phyloP scores from a whole-genome alignment of 352 stramenopile species.

The Thalassiosira sp. region DNA sequence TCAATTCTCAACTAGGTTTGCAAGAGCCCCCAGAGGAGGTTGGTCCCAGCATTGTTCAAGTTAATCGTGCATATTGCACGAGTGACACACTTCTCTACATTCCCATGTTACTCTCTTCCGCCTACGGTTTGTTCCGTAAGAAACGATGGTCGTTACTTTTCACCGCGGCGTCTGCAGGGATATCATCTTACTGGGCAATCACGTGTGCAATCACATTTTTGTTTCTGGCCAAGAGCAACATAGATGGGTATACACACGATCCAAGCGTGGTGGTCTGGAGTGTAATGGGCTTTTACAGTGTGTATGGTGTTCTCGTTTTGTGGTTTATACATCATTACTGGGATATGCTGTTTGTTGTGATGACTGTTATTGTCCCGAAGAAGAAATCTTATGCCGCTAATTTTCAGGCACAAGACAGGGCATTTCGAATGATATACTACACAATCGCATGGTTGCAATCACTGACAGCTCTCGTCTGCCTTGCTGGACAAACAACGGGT shows the following conservation, averaged over 20 bases:
- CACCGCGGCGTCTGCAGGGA: neutral
- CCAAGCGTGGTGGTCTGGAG: neutral
- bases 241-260: neutral
- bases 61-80: neutral
- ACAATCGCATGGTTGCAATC: neutral
- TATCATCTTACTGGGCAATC: neutral
- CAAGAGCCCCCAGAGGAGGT: neutral
- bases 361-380: neutral
- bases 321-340: neutral
- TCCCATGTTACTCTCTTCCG: neutral
- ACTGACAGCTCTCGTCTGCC: neutral
- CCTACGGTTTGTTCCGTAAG: neutral
- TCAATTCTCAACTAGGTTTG: too few species aligned
- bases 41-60: neutral
- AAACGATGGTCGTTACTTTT: neutral
- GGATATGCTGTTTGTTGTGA: neutral
- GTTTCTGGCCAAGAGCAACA: neutral
- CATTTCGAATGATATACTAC: neutral
- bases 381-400: neutral
- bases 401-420: neutral
- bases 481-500: neutral
- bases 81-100: neutral
- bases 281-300: neutral
- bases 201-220: neutral
- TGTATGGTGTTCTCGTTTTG: neutral